phyloP scores from a whole-genome alignment of 2,329 filamentous ascomycete species.

The Sporothrix pseudoabietina region DNA sequence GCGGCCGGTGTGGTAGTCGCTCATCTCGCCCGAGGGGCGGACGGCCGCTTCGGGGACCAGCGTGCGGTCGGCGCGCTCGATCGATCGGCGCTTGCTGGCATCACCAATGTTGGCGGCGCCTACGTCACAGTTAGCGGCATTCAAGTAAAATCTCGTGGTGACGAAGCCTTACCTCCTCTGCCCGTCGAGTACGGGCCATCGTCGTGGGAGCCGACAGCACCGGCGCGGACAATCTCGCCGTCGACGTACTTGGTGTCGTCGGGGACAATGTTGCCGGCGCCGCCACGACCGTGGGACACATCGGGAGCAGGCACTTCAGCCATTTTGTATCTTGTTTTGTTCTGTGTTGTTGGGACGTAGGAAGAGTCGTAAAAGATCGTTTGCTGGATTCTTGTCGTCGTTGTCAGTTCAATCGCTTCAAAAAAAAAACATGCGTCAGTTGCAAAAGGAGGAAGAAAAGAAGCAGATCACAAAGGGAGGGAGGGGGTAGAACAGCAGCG shows the following conservation, averaged over 20 bases:
- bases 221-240: constrained; percentile 61
- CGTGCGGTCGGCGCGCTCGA: constrained; percentile 54
- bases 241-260: constrained; percentile 63
- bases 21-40: constrained; percentile 51
- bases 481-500: background rate
- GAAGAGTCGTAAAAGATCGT: background rate
- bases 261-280: constrained; percentile 62
- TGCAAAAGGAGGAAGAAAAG: background rate
- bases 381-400: background rate
- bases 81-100: constrained; percentile 42
- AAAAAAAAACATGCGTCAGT: background rate
- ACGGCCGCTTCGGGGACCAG: constrained; percentile 56
- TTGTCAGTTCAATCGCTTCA: background rate
- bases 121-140: constrained; percentile 37
- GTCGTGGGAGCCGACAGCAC: constrained; percentile 56
- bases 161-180: constrained; percentile 54
- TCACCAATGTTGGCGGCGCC: constrained; percentile 63
- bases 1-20: constrained; percentile 60
- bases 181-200: constrained; percentile 62
- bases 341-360: background rate
- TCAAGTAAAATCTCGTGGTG: background rate
- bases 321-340: constrained; percentile 1
- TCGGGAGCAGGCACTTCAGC: constrained; percentile 42
- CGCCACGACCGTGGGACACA: constrained; percentile 63
- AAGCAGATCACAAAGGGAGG: background rate